Evolutionary conservation across 1,284 basidiomycete species (phyloP), one percentile per base, ranked within the genome.

Genomic region (Coriolopsis trogii): DNA sequence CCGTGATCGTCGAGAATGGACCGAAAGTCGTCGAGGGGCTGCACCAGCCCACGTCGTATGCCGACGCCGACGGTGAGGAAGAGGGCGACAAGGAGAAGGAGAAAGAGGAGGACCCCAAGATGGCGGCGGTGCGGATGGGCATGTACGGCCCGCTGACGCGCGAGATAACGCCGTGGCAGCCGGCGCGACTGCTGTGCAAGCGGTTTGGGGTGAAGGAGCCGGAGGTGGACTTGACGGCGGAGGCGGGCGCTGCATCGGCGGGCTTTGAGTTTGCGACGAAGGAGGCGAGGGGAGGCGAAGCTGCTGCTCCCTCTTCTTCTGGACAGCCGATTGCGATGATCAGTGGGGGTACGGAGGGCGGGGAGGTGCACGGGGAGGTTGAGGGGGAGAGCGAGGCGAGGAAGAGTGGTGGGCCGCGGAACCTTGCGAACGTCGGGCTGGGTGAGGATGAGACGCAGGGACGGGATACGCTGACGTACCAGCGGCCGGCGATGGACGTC

Each of bases 161-260:
- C 31, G 87, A 90, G 52, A 75, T 80, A 24, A 79, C 75, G 53
- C 67, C 79, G 0, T 98, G 93, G 87, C 84, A 85, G 60, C 96
- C 96, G 0, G 83, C 82, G 18, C 79, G 80, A 54, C 71, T 98
- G 47, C 74, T 99, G 15, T 98, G 94, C 72, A 97, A 95, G 69
- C 83, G 96, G n/a, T 97, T 98, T 68, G 90, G 91, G 1, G 89
- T 98, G 30, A 89, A 88, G 59, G 91, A 95, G 26, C 66, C 95
- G 87, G 3, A 82, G 87, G 64, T 59, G 46, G 61, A 70, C 49
- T 51, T 47, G 50, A 53, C 41, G 6, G 49, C 43, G 28, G 51
- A 52, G 52, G 67, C 41, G 8, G 62, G 51, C 18, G 57, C 38
- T 4, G 55, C 53, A n/a, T 46, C 49, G 3, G 53, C 53, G 2